phyloP scores from a whole-genome alignment of 352 stramenopile species.

The Phytophthora aleatoria region DNA sequence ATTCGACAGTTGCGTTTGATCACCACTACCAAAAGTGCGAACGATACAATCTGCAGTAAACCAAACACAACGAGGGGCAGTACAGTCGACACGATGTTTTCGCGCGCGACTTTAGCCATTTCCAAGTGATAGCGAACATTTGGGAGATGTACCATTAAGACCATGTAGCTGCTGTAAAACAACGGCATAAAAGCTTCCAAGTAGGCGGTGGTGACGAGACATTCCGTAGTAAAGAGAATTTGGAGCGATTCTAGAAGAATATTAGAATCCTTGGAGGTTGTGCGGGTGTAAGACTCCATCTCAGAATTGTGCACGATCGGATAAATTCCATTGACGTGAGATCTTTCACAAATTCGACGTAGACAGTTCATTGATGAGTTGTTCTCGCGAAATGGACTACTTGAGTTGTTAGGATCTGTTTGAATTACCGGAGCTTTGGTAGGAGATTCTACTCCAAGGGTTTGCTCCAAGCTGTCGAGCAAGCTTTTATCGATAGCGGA shows the following conservation, averaged over 20 bases:
- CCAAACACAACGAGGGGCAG: slow-evolving; percentile 10
- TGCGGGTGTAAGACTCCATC: neutral
- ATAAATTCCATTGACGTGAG: neutral
- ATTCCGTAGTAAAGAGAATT: slow-evolving; percentile 14
- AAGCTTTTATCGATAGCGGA: neutral
- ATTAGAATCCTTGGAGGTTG: neutral
- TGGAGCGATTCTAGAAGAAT: slow-evolving; percentile 5
- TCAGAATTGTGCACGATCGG: neutral
- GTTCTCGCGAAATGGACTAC: neutral
- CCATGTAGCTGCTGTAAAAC: slow-evolving; percentile 12
- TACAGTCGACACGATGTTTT: neutral
- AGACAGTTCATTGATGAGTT: neutral
- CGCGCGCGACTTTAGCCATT: slow-evolving; percentile 4
- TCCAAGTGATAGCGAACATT: slow-evolving; percentile 12
- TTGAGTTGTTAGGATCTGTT: neutral
- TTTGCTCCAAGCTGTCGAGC: slow-evolving; percentile 3
- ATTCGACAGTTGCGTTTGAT: slow-evolving; percentile 5
- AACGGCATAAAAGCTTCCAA: slow-evolving; percentile 15
- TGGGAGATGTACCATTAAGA: slow-evolving; percentile 6
- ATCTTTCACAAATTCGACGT: neutral
- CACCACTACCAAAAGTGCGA: neutral
- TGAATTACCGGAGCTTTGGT: neutral
- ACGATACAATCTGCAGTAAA: slow-evolving; percentile 2
- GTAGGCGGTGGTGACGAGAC: slow-evolving; percentile 9
- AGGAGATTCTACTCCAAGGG: neutral